Evolutionary conservation across 176 grass and related monocot species (phyloP), one percentile per base, ranked within the genome.

Genomic region (Carex kokanica): DNA sequence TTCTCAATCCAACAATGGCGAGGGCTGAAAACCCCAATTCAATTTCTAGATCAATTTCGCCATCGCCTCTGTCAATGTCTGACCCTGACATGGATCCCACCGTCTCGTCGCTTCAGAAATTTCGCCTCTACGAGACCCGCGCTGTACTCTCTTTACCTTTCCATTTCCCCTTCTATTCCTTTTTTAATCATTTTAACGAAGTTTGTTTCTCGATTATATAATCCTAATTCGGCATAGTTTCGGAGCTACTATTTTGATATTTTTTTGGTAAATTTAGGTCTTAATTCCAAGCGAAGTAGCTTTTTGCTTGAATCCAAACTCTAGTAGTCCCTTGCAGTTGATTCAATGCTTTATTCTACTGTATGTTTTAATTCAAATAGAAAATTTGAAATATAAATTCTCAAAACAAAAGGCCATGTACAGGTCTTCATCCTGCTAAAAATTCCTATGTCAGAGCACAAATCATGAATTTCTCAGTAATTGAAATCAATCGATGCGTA

Each of bases 61-160:
- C 86, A 63, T 6, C 83, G 51, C 83, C 88, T 12, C 83, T 81
- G 54, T 70, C 94, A 15, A 80, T 81, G 54, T 70, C 94, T 11
- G 49, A 87, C 57, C 41, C 16, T 40, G 88, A 85, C 74, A 12
- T 80, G n/a, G 88, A 90, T 81, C 88, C 85, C 3, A 55, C 74
- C 18, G 65, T 34, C 40, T 90, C 81, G 54, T 90, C 85, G 15
- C 92, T 98, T 61, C 88, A 98, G 86, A 95, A 95, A 84, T 98
- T 98, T 75, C 86, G 96, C 80, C 88, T 98, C 70, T 98, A 89
- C 82, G 96, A 95, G 86, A 98, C 96, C 61, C 96, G 96, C 74
- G 91, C 91, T 20, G 96, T 98, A 86, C 84, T 54, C 77, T 25
- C 31, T 73, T 69, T 61, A 3, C 18, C 10, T 63, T 5, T 18